Conservation (phyloP, 2,329 filamentous ascomycete species). For the Cercospora sp. region DNA sequence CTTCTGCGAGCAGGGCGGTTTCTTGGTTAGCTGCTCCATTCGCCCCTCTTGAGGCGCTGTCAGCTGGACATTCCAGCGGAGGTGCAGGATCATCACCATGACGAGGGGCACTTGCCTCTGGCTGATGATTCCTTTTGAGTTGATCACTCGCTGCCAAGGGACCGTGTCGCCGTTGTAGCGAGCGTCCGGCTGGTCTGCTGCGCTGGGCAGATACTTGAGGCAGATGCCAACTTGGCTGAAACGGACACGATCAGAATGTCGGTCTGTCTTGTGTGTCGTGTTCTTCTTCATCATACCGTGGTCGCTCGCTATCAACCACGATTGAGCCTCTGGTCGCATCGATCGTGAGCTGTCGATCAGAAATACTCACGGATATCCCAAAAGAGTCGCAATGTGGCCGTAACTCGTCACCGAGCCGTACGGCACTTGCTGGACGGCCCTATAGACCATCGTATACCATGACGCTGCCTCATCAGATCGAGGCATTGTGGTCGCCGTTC, state of each 20-base stretch:
- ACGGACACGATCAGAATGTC: conserved; percentile 12
- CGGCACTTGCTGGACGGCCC: conserved; percentile 82
- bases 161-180: conserved; percentile 75
- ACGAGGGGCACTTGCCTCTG: conserved; percentile 60
- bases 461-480: conserved; percentile 71
- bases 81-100: not conserved
- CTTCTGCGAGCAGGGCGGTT: conserved; percentile 48
- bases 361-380: conserved; percentile 64
- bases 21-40: conserved; percentile 51
- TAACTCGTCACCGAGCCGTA: conserved; percentile 82
- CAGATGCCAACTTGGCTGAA: conserved; percentile 80
- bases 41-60: conserved; percentile 36
- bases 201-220: conserved; percentile 76
- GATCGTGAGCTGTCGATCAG: conserved; percentile 5
- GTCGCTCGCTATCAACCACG: conserved; percentile 16
- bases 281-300: conserved; percentile 20
- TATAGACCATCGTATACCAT: conserved; percentile 77
- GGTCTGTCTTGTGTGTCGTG: not conserved
- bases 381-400: conserved; percentile 71
- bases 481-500: conserved; percentile 53
- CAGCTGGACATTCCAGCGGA: conserved; percentile 13
- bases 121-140: conserved; percentile 81
- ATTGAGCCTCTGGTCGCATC: conserved; percentile 38
- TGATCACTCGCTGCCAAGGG: conserved; percentile 93
- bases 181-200: conserved; percentile 41